Percentiles rank a stretch among this genome's conserved stretches.
phyloP scores from a whole-genome alignment of 176 grass and related monocot genomes.

The Hordeum marinum region DNA sequence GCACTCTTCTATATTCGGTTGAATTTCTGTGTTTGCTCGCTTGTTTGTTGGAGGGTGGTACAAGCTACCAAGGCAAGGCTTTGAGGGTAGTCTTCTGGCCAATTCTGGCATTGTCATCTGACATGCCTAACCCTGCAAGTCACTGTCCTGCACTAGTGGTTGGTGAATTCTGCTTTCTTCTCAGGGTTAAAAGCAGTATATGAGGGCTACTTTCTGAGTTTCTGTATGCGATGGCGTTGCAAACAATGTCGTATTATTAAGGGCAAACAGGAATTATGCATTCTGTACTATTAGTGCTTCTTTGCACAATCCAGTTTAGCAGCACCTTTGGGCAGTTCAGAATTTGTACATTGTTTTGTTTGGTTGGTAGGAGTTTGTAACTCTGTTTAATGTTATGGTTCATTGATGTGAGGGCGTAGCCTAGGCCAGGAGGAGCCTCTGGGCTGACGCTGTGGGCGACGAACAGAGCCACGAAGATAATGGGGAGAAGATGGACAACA shows the following conservation, averaged over 20 bases:
- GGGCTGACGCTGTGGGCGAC: too few relatives aligned
- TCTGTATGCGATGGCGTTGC: neutral
- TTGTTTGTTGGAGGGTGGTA: constrained; percentile 22
- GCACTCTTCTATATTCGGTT: neutral
- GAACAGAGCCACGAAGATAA: neutral
- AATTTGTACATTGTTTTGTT: neutral
- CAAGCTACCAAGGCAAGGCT: neutral
- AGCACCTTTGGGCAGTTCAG: neutral
- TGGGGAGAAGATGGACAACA: neutral
- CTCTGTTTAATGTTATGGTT: neutral
- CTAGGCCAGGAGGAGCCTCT: neutral
- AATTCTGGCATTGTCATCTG: constrained; percentile 24
- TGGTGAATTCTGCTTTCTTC: constrained; percentile 14
- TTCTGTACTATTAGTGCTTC: neutral
- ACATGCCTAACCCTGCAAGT: constrained; percentile 4
- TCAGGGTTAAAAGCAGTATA: neutral
- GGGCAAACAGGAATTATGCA: neutral
- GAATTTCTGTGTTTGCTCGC: constrained; percentile 10
- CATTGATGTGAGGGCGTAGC: neutral
- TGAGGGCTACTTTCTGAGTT: neutral
- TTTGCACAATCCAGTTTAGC: neutral
- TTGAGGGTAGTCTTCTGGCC: neutral
- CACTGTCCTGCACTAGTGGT: neutral
- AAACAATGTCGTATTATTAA: neutral
- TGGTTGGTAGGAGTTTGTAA: constrained; percentile 26